These are phyloP conservation scores for Xylariales sp. DNA, from an alignment of 2,329 filamentous ascomycete species.

Conservation along the genomic window DNA sequence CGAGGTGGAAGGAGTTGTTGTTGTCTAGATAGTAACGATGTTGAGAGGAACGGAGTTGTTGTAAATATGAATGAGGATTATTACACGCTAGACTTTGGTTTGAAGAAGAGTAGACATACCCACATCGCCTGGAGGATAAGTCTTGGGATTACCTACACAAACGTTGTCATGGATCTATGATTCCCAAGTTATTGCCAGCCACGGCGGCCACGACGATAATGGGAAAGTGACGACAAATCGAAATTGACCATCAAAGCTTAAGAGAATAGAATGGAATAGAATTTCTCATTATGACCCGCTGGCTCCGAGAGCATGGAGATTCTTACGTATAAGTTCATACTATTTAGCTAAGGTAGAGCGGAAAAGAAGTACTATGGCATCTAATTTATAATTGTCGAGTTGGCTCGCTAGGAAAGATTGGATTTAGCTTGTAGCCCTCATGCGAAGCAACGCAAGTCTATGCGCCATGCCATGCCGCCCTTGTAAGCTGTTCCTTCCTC, in stretches of 20 bases:
- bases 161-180: too few relatives aligned
- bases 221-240: not conserved
- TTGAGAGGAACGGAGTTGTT: not conserved
- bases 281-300: not conserved
- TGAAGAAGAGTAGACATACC: not conserved
- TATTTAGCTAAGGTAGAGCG: not conserved
- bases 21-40: not conserved
- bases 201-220: not conserved
- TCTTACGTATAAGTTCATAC: not conserved
- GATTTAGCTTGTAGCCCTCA: not conserved
- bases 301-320: not conserved
- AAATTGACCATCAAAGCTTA: not conserved
- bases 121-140: not conserved
- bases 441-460: constrained; percentile 3
- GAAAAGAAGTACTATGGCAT: not conserved
- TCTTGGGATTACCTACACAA: not conserved
- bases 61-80: not conserved
- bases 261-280: not conserved
- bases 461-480: not conserved
- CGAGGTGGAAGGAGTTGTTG: not conserved
- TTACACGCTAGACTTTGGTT: not conserved
- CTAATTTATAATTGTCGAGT: not conserved
- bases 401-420: not conserved
- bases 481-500: not conserved
- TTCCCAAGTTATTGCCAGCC: not conserved